Evolutionary conservation across 176 grass and related monocot species (phyloP).

Genomic region (Bolboschoenus planiculmis): DNA sequence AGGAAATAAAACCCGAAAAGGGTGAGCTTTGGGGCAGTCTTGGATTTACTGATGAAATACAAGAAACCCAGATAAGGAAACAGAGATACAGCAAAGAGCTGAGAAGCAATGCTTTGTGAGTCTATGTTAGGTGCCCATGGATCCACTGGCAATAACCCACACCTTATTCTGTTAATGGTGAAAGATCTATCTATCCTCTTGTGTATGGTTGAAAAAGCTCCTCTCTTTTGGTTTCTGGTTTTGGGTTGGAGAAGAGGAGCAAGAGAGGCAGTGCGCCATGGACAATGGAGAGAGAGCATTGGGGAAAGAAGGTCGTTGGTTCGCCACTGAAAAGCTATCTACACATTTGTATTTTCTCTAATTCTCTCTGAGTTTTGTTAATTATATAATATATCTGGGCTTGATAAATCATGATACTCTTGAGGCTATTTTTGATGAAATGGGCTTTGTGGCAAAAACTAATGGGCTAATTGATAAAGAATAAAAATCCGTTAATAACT

Average conservation of each 20-base stretch:
- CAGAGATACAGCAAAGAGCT: slow-evolving; percentile 89
- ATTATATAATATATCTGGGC: neutral
- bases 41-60: slow-evolving; percentile 81
- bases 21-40: slow-evolving; percentile 68
- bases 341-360: neutral
- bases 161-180: neutral
- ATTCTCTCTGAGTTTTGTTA: neutral
- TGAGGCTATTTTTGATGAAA: neutral
- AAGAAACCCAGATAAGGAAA: slow-evolving; percentile 91
- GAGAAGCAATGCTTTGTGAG: slow-evolving; percentile 75
- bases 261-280: slow-evolving; percentile 4
- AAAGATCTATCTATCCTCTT: neutral
- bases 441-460: neutral
- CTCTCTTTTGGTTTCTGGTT: neutral
- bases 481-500: too few species aligned
- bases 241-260: neutral
- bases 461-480: neutral
- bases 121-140: slow-evolving; percentile 80
- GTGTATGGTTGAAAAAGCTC: neutral
- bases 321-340: slow-evolving; percentile 20
- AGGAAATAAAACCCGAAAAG: slow-evolving; percentile 97
- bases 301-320: neutral
- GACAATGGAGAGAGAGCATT: slow-evolving; percentile 17
- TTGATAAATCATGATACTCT: neutral
- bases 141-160: slow-evolving; percentile 72